Base-by-base conservation (phyloP, 371 early-diverging fungal genomes). In the Mucor racemosus region DNA sequence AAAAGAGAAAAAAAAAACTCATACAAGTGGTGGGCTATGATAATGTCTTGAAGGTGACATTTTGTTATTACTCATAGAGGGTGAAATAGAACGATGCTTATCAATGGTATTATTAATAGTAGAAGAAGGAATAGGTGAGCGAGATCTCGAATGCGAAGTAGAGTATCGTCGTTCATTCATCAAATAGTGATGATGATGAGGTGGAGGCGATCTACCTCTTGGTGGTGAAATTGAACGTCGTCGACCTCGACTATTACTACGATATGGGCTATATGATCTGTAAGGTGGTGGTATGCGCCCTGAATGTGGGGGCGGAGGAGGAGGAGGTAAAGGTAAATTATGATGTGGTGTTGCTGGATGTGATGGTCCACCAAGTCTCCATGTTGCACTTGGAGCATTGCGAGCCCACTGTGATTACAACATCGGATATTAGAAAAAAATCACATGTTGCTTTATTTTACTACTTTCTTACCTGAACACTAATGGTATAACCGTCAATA, bases 401-500 rank as follows among this genome's bases (percentile, higher is more conserved):
- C 67, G 55, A 33, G 67, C 67, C 67, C 67, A 67, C 67, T 67
- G 34, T 39, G 46, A 26, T 11, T 21, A 21, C 53, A 41, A 34
- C 7, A 60, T 10, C 36, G 48, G 21, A 26, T 38, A 39, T 54
- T 58, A 31, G 46, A 46, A 19, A 34, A 13, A 26, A 50, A 64
- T 64, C 64, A 64, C 57, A 64, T 64, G 64, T 42, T 60, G 10
- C 14, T 26, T 46, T 31, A 21, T 53, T 59, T 38, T 38, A 36
- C 19, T 36, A n/a, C 35, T 17, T n/a, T 35, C 53, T 21, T 50
- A 90, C 92, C 86, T 96, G 94, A 48, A 97, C 86, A 58, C 86
- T 86, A 58, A 97, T 76, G 17, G 87, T 77, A 75, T 84, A 78
- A 26, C 95, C 95, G 55, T 93, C 94, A 40, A 97, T 76, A 53